Conservation (phyloP, 306 rosid species). For the Phaseolus lunatus region DNA sequence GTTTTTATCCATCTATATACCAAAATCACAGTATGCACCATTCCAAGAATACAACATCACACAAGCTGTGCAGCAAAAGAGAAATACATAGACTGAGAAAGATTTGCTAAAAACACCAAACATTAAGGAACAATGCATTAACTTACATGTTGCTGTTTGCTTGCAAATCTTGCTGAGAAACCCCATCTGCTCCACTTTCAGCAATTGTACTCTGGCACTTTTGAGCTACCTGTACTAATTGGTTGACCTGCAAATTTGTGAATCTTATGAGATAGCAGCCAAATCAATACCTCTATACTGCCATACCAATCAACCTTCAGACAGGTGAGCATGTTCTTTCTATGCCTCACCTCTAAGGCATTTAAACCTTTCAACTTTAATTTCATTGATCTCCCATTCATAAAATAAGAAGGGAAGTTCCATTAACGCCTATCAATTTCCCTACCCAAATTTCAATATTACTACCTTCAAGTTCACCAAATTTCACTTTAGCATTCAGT, state of each 20-base stretch:
- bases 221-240: conserved; percentile 90
- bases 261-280: conserved; percentile 28
- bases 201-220: conserved; percentile 86
- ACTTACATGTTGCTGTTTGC: conserved; percentile 95
- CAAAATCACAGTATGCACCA: not conserved
- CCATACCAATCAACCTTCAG: not conserved
- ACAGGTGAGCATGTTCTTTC: not conserved
- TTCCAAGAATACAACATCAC: not conserved
- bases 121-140: not conserved
- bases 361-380: not conserved
- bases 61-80: not conserved
- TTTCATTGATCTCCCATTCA: not conserved
- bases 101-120: not conserved
- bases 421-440: not conserved
- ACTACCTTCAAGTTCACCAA: not conserved
- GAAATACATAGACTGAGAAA: not conserved
- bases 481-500: not conserved
- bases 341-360: not conserved
- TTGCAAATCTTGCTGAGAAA: conserved; percentile 91
- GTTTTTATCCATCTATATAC: not conserved
- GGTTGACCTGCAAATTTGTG: conserved; percentile 73
- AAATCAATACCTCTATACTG: conserved; percentile 8
- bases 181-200: conserved; percentile 91
- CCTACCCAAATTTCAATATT: conserved; percentile 1
- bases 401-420: conserved; percentile 7